These are phyloP conservation scores for Cercospora nicotianae DNA, from an alignment of 2,329 filamentous ascomycete species.

Conservation along the genomic window DNA sequence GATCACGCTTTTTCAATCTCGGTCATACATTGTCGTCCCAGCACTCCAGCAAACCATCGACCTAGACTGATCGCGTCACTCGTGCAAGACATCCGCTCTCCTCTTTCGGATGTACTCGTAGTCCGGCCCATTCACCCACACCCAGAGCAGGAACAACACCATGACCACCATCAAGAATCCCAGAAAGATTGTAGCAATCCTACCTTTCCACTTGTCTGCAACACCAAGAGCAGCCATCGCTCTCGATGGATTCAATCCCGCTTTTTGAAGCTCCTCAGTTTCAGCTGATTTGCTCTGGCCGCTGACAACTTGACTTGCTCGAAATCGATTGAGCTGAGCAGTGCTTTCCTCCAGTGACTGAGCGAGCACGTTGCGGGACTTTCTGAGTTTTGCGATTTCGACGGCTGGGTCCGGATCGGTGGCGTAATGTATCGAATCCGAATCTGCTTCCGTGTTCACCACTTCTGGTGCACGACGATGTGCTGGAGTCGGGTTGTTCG, in stretches of 20 bases:
- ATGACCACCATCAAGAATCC: background rate
- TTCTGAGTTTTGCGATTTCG: conserved; percentile 1
- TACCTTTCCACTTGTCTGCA: background rate
- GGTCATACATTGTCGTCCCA: background rate
- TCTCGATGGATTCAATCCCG: background rate
- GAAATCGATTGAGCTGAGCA: conserved; percentile 9
- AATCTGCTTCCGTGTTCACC: background rate
- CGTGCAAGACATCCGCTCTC: conserved; percentile 1
- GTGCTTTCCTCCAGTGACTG: conserved; percentile 12
- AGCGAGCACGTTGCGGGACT: conserved; percentile 4
- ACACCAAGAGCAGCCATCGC: background rate
- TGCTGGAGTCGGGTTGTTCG: background rate
- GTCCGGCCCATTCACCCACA: conserved; percentile 7
- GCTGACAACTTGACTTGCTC: background rate
- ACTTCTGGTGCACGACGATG: background rate
- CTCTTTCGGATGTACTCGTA: conserved; percentile 9
- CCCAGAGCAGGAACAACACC: background rate
- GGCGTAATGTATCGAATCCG: background rate
- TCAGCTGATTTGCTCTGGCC: background rate
- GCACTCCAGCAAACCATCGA: background rate
- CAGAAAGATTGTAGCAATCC: background rate
- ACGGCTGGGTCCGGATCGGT: background rate
- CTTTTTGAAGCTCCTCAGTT: background rate
- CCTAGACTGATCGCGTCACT: background rate
- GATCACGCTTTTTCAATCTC: background rate